phyloP scores from a whole-genome alignment of 2,329 filamentous ascomycete genomes.

The Hyphodiscus sp. region DNA sequence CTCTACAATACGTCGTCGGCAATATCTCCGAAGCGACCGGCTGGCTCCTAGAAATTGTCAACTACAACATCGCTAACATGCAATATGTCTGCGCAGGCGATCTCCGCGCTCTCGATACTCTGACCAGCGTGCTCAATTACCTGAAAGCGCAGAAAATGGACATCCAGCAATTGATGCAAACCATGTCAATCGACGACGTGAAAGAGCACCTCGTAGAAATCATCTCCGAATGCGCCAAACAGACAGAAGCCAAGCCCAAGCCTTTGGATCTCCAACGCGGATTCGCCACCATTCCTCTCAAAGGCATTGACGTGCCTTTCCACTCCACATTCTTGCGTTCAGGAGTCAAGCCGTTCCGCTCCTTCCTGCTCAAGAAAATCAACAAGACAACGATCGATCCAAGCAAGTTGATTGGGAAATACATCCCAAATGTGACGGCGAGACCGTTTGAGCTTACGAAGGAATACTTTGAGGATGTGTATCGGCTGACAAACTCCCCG shows the following conservation, averaged over 20 bases:
- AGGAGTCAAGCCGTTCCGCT: conserved; percentile 97
- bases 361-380: conserved; percentile 99
- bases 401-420: conserved; percentile 93
- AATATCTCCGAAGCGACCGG: conserved; percentile 89
- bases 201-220: conserved; percentile 87
- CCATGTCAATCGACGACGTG: conserved; percentile 80
- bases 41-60: conserved; percentile 98
- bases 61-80: conserved; percentile 74
- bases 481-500: conserved; percentile 71
- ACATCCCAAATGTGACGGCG: conserved; percentile 98
- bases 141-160: conserved; percentile 96
- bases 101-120: conserved; percentile 62
- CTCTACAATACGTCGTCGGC: conserved; percentile 92
- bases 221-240: conserved; percentile 79
- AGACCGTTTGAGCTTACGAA: conserved; percentile 91
- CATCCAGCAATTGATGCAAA: conserved; percentile 86
- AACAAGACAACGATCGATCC: conserved; percentile 98
- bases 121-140: conserved; percentile 73
- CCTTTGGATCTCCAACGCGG: conserved; percentile 89
- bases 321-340: conserved; percentile 97
- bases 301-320: conserved; percentile 98
- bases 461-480: conserved; percentile 99
- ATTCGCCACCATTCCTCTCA: conserved; percentile 93
- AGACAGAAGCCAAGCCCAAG: conserved; percentile 81
- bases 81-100: conserved; percentile 69